Evolutionary conservation across 2,329 filamentous ascomycete species (phyloP), one percentile per base, ranked within the genome.

Genomic region (Aspergillus sp.): DNA sequence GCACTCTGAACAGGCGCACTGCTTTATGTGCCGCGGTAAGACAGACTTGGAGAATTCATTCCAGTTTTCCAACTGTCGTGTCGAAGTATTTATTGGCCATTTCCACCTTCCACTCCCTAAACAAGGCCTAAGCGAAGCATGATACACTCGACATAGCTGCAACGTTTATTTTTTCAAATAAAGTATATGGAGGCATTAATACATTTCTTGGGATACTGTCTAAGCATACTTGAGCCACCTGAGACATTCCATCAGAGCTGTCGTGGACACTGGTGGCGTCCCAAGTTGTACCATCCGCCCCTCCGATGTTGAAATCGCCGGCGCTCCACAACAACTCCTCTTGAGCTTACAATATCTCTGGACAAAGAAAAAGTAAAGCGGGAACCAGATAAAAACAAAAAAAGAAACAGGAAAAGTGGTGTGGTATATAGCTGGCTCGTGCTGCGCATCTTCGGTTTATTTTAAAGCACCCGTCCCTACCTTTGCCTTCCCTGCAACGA

Each of bases 231-330:
- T 37, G 35, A 6, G 35, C 14, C 14, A n/a, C 35, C 6, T 2
- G 12, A n/a, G 4, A 14, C 35, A n/a, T n/a, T n/a, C 35, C 14
- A 31, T 9, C 9, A 31, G 1, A 4, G 27, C 9, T 31, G 1
- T 31, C 4, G 12, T n/a, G 14, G 9, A 31, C 27, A 3, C 9
- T n/a, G 15, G 12, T 37, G 35, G 35, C 35, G 35, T 5, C 14
- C 21, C 21, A 21, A n/a, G 21, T 49, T 49, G 47, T 49, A 49
- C 17, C 47, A 49, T 49, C n/a, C 19, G 31, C 7, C 17, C 31
- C 9, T 17, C 33, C n/a, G 15, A 49, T 49, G 47, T 49, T 49
- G 47, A 49, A 19, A 49, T 49, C 31, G 9, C 21, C n/a, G 37
- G 7, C 15, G 19, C n/a, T 19, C 47, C 47, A 39, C 47, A 27